Conservation (phyloP, 495 filamentous ascomycete genomes). For the Aspergillus nidulans region DNA sequence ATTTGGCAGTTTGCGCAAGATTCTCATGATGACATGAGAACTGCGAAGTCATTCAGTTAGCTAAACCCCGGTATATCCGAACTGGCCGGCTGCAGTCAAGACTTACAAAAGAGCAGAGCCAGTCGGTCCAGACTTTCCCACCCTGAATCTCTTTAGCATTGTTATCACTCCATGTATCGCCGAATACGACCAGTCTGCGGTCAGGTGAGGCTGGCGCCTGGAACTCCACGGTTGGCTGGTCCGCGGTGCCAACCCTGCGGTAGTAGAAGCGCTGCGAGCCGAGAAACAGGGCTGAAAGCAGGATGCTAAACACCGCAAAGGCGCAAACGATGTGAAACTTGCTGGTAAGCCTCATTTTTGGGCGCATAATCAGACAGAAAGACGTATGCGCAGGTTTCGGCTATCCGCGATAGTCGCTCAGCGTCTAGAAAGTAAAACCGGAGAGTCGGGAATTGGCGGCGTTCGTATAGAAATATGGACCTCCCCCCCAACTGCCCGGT, state of each 20-base stretch:
- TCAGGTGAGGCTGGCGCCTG: slow-evolving; percentile 24
- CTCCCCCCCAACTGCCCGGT: neutral
- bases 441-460: slow-evolving; percentile 2
- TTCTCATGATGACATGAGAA: slow-evolving; percentile 45
- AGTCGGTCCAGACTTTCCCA: slow-evolving; percentile 41
- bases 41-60: slow-evolving; percentile 19
- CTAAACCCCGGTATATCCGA: neutral
- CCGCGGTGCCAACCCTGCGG: slow-evolving; percentile 19
- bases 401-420: slow-evolving; percentile 1
- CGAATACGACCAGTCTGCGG: slow-evolving; percentile 43
- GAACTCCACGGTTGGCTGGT: slow-evolving; percentile 17
- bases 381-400: slow-evolving; percentile 11
- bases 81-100: neutral
- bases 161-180: slow-evolving; percentile 49
- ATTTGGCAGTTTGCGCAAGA: slow-evolving; percentile 35
- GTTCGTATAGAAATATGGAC: neutral
- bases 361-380: slow-evolving; percentile 12
- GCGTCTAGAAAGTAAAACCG: neutral
- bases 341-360: slow-evolving; percentile 30
- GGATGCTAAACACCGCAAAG: slow-evolving; percentile 30
- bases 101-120: slow-evolving; percentile 41
- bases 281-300: slow-evolving; percentile 32
- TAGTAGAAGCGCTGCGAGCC: slow-evolving; percentile 25
- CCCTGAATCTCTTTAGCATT: slow-evolving; percentile 32
- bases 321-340: slow-evolving; percentile 33